phyloP scores from a whole-genome alignment of 108 stramenopile species.

The Cyclotella atomus region DNA sequence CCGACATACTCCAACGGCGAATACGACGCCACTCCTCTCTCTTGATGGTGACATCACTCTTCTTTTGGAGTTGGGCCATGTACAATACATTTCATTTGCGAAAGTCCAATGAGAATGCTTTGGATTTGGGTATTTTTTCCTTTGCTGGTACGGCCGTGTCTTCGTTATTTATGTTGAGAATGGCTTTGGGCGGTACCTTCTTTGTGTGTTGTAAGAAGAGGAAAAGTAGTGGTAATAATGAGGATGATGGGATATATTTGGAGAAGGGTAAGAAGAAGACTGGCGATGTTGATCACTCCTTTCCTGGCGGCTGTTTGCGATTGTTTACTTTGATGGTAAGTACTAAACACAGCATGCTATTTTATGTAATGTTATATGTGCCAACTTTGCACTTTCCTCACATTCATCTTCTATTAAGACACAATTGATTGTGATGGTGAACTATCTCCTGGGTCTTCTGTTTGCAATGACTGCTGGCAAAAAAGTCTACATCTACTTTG shows the following conservation, averaged over 20 bases:
- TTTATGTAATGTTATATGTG: background rate
- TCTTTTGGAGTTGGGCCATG: slow-evolving; percentile 48
- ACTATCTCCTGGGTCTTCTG: slow-evolving; percentile 42
- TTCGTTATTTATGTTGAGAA: slow-evolving; percentile 23
- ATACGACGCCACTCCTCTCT: slow-evolving; percentile 25
- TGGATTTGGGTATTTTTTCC: slow-evolving; percentile 49
- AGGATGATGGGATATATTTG: slow-evolving; percentile 5
- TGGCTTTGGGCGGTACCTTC: slow-evolving; percentile 32
- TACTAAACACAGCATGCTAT: background rate
- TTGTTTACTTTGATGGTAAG: slow-evolving; percentile 18
- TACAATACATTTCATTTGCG: slow-evolving; percentile 42
- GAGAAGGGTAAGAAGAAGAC: slow-evolving; percentile 5
- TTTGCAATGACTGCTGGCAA: slow-evolving; percentile 48
- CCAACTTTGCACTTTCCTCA: background rate
- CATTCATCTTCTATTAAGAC: slow-evolving; percentile 11
- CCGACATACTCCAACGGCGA: slow-evolving; percentile 26
- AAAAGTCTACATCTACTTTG: slow-evolving; percentile 41
- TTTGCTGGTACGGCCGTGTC: slow-evolving; percentile 40
- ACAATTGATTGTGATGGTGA: slow-evolving; percentile 40
- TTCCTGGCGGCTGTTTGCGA: slow-evolving; percentile 24
- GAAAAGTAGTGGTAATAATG: background rate
- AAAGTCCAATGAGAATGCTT: slow-evolving; percentile 11
- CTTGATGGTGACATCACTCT: slow-evolving; percentile 21
- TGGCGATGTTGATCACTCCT: slow-evolving; percentile 20
- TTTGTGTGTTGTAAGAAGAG: slow-evolving; percentile 23